Base-by-base conservation (phyloP, 345 rosid genomes). In the Dipteronia dyeriana region DNA sequence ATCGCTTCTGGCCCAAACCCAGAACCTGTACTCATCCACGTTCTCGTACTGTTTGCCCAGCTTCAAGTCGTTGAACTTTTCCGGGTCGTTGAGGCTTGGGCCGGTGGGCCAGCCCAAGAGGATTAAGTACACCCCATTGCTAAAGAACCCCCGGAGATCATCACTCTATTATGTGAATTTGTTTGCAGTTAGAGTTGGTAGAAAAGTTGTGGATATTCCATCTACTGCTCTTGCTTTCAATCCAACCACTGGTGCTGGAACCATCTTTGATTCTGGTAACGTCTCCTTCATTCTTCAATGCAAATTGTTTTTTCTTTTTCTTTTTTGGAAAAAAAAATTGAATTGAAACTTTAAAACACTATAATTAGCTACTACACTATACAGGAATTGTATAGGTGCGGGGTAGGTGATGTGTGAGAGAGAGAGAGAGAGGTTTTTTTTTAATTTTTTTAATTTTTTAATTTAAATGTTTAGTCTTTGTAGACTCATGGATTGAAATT, bases 11-110 rank as follows among this genome's bases (percentile, higher is more conserved):
- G 90, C 97, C 2, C 99, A 96, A 75, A 82, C 98, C 80, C 91
- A 90, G 79, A 79, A 63, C 74, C 83, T 94, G 2, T 96, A 92
- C 79, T 76, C 82, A 60, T 89, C 95, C 20, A 92, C 97, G 1
- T 96, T 96, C 82, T 96, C 99, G 0, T 96, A 92, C 61, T 96
- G 99, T 84, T 83, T 96, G 81, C 99, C 99, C 11, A 90, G 88
- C 79, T 87, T 89, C 70, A 94, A 82, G 92, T 79, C 97, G 0
- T 63, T 70, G 8, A 91, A 84, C 79, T 96, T 94, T 84, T 91
- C 99, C 10, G 98, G 99, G 72, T 89, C 99, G 9, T 60, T 96
- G 68, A 87, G 94, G 71, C 88, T 96, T 43, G 98, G 99, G 29
- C 99, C 97, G 16, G 73, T 54, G 38, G 87, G 84, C 5, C 99